These are phyloP conservation scores for Melaleuca quinquenervia DNA, from an alignment of 345 rosid genomes.

Conservation along the genomic window DNA sequence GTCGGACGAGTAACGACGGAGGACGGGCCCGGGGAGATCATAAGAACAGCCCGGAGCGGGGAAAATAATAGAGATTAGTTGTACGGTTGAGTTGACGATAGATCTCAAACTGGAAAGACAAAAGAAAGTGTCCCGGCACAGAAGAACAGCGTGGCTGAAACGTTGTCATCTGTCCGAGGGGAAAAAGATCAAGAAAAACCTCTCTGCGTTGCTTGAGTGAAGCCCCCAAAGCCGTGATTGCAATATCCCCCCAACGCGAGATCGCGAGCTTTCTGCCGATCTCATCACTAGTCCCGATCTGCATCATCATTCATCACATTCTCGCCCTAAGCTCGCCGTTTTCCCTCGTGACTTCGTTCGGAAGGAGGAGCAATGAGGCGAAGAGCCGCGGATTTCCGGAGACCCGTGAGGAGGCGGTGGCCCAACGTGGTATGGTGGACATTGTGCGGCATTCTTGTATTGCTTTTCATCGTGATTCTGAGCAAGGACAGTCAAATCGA, in stretches of 20 bases:
- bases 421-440: constrained; percentile 70
- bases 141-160: not conserved
- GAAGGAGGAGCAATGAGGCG: constrained; percentile 38
- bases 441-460: constrained; percentile 31
- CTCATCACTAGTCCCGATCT: not conserved
- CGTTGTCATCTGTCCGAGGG: not conserved
- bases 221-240: not conserved
- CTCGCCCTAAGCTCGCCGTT: not conserved
- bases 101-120: not conserved
- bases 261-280: not conserved
- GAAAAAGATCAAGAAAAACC: not conserved
- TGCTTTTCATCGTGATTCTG: constrained; percentile 50
- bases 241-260: not conserved
- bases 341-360: not conserved
- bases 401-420: constrained; percentile 52
- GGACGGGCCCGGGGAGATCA: too few relatives aligned
- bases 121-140: not conserved
- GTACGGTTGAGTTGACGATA: not conserved
- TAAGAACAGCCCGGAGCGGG: not conserved
- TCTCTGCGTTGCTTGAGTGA: not conserved
- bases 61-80: not conserved
- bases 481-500: constrained; percentile 48
- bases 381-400: constrained; percentile 51
- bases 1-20: not conserved
- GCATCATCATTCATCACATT: not conserved